Percentiles rank a stretch among this genome's conserved stretches.
phyloP scores from a whole-genome alignment of 176 grass and related monocot genomes.

The Pontederia crassipes region DNA sequence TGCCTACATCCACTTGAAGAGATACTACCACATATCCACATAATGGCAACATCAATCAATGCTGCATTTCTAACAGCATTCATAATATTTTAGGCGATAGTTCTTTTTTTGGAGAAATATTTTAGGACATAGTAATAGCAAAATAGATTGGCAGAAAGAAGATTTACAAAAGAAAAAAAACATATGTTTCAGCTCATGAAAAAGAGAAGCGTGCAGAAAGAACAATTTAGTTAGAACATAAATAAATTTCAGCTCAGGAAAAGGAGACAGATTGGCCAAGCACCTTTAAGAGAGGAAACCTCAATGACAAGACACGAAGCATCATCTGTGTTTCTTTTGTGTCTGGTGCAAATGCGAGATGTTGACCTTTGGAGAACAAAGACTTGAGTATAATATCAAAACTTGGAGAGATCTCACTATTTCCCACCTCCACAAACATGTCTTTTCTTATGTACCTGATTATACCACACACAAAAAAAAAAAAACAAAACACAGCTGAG shows the following conservation, averaged over 20 bases:
- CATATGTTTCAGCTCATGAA: too few relatives aligned
- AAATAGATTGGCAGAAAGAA: too few relatives aligned
- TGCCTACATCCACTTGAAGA: too few relatives aligned
- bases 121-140: too few relatives aligned
- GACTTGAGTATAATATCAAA: slow-evolving; percentile 34
- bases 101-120: too few relatives aligned
- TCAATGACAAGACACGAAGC: slow-evolving; percentile 23
- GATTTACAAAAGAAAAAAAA: too few relatives aligned
- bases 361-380: slow-evolving; percentile 26
- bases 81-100: too few relatives aligned
- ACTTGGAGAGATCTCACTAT: slow-evolving; percentile 40
- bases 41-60: too few relatives aligned
- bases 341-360: slow-evolving; percentile 36
- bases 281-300: slow-evolving; percentile 41
- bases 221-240: not conserved
- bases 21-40: too few relatives aligned
- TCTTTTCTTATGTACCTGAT: slow-evolving; percentile 35
- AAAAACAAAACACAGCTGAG: not conserved
- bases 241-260: not conserved
- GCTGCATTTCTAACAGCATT: too few relatives aligned
- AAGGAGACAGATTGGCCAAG: not conserved
- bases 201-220: too few relatives aligned
- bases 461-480: not conserved
- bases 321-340: slow-evolving; percentile 24
- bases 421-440: slow-evolving; percentile 42